phyloP scores from a whole-genome alignment of 768 basidiomycete species.

The Fibroporia radiculosa region DNA sequence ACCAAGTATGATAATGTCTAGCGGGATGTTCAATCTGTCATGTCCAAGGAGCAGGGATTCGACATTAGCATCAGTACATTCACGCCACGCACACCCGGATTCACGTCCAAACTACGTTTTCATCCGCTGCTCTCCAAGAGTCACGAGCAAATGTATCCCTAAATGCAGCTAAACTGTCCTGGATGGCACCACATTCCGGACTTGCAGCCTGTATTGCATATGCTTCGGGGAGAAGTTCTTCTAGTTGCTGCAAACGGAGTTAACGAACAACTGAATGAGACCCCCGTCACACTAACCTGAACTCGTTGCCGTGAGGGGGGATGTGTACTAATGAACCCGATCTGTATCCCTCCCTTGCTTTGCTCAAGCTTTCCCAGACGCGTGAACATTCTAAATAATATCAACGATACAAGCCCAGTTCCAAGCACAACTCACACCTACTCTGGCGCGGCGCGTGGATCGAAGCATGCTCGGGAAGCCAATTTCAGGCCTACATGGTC shows the following conservation, averaged over 20 bases:
- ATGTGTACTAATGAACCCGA: slow-evolving; percentile 76
- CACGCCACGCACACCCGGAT: too few relatives aligned
- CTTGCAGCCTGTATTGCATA: slow-evolving; percentile 47
- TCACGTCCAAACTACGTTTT: not conserved
- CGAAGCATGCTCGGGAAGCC: slow-evolving; percentile 79
- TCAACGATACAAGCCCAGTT: not conserved
- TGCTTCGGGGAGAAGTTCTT: slow-evolving; percentile 49
- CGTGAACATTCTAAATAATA: slow-evolving; percentile 51
- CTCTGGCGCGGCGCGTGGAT: slow-evolving; percentile 72
- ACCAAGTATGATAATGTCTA: too few relatives aligned
- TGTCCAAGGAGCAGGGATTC: too few relatives aligned
- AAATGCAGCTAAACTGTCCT: slow-evolving; percentile 17
- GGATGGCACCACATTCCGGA: slow-evolving; percentile 38
- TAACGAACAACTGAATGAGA: not conserved
- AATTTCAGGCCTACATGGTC: slow-evolving; percentile 80
- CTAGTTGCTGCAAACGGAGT: slow-evolving; percentile 24
- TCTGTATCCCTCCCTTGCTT: slow-evolving; percentile 17
- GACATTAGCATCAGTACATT: too few relatives aligned
- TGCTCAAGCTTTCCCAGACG: slow-evolving; percentile 56
- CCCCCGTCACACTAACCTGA: slow-evolving; percentile 54
- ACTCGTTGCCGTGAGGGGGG: slow-evolving; percentile 68
- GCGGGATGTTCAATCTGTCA: too few relatives aligned
- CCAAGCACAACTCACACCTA: slow-evolving; percentile 29
- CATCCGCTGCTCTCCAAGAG: not conserved
- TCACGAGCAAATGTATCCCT: slow-evolving; percentile 8